Percentiles rank a stretch among this genome's conserved stretches.
Evolutionary conservation across 2,329 filamentous ascomycete species (phyloP).

Genomic region (Fusarium pseudonygamai): DNA sequence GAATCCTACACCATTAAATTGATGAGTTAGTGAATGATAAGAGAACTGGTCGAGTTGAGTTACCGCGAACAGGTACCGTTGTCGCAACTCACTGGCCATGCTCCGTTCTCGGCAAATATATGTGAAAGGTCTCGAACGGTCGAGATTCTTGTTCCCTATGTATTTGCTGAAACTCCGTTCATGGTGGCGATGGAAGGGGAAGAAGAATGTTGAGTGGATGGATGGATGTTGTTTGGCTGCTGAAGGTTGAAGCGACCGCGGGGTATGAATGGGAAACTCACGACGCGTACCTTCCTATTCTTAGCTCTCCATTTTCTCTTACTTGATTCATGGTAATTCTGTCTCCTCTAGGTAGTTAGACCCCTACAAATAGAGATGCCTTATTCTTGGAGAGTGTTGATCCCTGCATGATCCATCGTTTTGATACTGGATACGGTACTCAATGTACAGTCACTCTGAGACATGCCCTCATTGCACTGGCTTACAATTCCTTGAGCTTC

Average conservation of each 20-base stretch:
- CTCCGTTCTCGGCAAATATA: neutral
- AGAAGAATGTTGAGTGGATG: neutral
- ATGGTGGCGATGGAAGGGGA: neutral
- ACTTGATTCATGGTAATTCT: neutral
- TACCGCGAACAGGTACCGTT: constrained; percentile 1
- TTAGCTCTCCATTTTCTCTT: neutral
- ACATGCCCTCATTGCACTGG: neutral
- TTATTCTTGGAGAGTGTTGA: constrained; percentile 1
- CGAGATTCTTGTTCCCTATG: neutral
- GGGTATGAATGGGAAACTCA: neutral
- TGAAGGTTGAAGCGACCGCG: neutral
- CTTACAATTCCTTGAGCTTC: neutral
- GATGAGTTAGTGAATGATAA: neutral
- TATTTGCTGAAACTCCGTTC: neutral
- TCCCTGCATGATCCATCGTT: neutral
- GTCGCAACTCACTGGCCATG: constrained; percentile 1
- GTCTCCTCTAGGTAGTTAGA: neutral
- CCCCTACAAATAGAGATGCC: neutral
- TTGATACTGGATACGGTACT: neutral
- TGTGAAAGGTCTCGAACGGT: neutral
- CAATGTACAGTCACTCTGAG: neutral
- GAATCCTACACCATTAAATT: neutral
- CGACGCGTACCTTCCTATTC: neutral
- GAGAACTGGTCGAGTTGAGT: neutral
- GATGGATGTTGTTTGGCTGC: neutral